Evolutionary conservation across 2,329 filamentous ascomycete species (phyloP).

Genomic region (Cordyceps javanica): DNA sequence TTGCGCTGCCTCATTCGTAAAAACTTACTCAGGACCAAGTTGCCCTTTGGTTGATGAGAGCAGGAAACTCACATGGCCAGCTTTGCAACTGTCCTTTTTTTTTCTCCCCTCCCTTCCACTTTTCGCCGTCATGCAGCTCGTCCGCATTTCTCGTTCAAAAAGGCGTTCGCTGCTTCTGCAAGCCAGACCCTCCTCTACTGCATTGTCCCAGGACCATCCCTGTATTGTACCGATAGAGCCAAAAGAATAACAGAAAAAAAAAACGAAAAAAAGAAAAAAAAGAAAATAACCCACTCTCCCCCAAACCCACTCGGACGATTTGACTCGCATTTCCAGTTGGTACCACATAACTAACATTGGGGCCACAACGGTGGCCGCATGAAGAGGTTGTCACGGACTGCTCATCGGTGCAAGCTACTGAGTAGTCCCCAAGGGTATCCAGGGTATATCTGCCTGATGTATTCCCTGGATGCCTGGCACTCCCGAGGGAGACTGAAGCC

Average conservation of each 20-base stretch:
- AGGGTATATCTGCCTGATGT: background rate
- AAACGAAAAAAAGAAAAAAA: background rate
- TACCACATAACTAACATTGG: background rate
- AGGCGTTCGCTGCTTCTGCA: slow-evolving; percentile 6
- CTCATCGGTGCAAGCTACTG: background rate
- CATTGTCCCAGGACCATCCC: background rate
- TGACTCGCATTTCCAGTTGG: background rate
- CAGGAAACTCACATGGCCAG: too few relatives aligned
- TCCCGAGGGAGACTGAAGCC: too few relatives aligned
- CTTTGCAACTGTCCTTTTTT: too few relatives aligned
- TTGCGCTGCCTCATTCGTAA: too few relatives aligned
- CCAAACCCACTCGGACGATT: background rate
- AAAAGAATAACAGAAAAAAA: too few relatives aligned
- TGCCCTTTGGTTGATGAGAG: too few relatives aligned
- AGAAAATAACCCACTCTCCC: too few relatives aligned
- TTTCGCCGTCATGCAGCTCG: background rate
- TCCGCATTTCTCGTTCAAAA: background rate
- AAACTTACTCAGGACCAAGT: too few relatives aligned
- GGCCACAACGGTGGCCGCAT: background rate
- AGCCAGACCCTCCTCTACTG: background rate
- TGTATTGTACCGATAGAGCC: too few relatives aligned
- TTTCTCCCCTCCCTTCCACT: background rate
- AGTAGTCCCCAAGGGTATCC: too few relatives aligned
- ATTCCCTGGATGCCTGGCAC: background rate
- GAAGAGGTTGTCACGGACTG: background rate